phyloP scores from a whole-genome alignment of 352 stramenopile species.

The Phytophthora pisi region DNA sequence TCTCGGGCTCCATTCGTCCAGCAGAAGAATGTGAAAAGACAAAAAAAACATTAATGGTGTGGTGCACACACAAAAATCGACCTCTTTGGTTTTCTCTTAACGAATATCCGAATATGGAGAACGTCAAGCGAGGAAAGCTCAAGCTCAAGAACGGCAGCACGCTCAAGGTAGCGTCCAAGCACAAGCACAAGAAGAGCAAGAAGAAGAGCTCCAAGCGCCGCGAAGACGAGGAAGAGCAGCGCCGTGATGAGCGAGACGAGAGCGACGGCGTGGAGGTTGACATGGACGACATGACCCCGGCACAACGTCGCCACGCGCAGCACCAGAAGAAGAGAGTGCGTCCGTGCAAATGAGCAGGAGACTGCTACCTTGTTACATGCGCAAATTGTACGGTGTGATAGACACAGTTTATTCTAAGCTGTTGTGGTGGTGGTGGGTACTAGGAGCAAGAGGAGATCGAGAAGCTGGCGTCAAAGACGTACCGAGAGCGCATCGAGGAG shows the following conservation, averaged over 20 bases:
- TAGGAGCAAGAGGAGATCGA: constrained; percentile 89
- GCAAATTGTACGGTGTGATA: no score
- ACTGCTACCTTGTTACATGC: no score
- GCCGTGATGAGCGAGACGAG: constrained; percentile 21
- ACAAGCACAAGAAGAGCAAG: constrained; percentile 66
- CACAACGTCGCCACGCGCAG: constrained; percentile 79
- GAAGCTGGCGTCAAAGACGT: constrained; percentile 87
- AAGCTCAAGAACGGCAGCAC: constrained; percentile 72
- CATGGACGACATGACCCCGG: constrained; percentile 67
- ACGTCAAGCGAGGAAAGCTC: constrained; percentile 85
- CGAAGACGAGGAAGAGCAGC: constrained; percentile 30
- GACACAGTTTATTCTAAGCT: constrained; percentile 2
- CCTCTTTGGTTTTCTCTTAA: no score
- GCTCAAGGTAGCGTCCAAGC: constrained; percentile 64
- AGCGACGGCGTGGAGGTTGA: constrained; percentile 34
- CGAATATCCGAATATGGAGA: constrained; percentile 70
- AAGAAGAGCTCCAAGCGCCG: constrained; percentile 50
- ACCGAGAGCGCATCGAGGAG: constrained; percentile 94
- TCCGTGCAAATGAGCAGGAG: background rate
- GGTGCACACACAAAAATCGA: constrained; percentile 8
- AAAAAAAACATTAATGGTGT: background rate
- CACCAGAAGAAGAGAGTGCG: constrained; percentile 81
- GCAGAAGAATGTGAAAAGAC: background rate
- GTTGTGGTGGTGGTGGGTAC: background rate
- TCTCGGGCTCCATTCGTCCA: constrained; percentile 30